phyloP scores from a whole-genome alignment of 106 monocot species.

The Cymbidium sinense region DNA sequence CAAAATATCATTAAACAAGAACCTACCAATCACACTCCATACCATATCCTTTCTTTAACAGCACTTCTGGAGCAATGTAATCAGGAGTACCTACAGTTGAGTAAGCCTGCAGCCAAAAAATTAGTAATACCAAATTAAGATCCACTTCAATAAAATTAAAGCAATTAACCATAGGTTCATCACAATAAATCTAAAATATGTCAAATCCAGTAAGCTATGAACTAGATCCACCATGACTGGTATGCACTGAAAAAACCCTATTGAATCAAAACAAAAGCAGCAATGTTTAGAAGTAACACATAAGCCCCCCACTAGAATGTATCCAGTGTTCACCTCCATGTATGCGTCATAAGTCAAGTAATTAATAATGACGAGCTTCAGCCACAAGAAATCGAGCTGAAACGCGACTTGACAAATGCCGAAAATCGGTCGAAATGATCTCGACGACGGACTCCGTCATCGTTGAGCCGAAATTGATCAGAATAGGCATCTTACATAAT shows the following conservation, averaged over 20 bases:
- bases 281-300: background rate
- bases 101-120: slow-evolving; percentile 29
- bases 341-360: too few species aligned
- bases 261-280: background rate
- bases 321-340: too few species aligned
- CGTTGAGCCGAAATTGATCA: too few species aligned
- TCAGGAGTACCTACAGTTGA: slow-evolving; percentile 58
- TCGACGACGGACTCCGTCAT: too few species aligned
- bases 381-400: too few species aligned
- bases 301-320: too few species aligned
- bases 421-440: too few species aligned
- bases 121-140: background rate
- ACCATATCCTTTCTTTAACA: slow-evolving; percentile 32
- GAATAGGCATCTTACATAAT: too few species aligned
- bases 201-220: background rate
- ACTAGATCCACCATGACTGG: background rate
- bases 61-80: slow-evolving; percentile 33
- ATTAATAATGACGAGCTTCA: too few species aligned
- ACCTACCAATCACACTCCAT: slow-evolving; percentile 51
- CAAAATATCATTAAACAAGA: background rate
- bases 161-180: background rate
- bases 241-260: background rate
- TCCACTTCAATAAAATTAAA: background rate
- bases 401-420: too few species aligned
- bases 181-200: slow-evolving; percentile 1